Evolutionary conservation across 768 basidiomycete genomes (phyloP).

Genomic region (Thelephora ganbajun): DNA sequence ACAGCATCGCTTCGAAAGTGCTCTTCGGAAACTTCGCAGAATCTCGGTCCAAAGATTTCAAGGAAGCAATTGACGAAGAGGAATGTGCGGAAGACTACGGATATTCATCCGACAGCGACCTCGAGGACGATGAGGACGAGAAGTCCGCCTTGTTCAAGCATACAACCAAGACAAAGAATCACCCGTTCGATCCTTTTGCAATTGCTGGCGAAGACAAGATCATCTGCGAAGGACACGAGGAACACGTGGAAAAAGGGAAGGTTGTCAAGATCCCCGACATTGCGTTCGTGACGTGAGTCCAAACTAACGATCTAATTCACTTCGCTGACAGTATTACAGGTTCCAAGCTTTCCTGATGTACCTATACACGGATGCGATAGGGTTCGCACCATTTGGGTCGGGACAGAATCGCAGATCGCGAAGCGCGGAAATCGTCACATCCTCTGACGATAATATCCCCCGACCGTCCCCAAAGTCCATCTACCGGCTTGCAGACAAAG

Average conservation of each 20-base stretch:
- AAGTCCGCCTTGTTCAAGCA: not conserved
- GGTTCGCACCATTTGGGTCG: slow-evolving; percentile 8
- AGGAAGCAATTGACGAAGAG: not conserved
- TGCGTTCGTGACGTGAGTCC: not conserved
- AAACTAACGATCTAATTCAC: too few relatives aligned
- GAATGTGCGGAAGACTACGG: slow-evolving; percentile 10
- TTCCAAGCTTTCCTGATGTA: slow-evolving; percentile 11
- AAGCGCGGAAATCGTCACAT: not conserved
- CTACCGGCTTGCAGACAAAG: slow-evolving; percentile 28
- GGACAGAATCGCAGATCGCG: not conserved
- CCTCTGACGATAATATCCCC: not conserved
- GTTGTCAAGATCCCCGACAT: not conserved
- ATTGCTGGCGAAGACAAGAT: too few relatives aligned
- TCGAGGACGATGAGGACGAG: slow-evolving; percentile 15
- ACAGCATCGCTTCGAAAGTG: not conserved
- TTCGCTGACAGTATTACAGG: not conserved
- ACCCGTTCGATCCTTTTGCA: too few relatives aligned
- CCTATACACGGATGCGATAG: slow-evolving; percentile 7
- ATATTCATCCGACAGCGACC: slow-evolving; percentile 21
- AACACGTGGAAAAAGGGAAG: not conserved
- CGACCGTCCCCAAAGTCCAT: slow-evolving; percentile 29
- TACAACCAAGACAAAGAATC: too few relatives aligned
- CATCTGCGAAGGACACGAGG: too few relatives aligned
- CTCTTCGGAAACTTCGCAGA: not conserved
- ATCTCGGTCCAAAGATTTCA: not conserved